Conservation (phyloP, 1,139 yeast species). For the Taphrina populina region DNA sequence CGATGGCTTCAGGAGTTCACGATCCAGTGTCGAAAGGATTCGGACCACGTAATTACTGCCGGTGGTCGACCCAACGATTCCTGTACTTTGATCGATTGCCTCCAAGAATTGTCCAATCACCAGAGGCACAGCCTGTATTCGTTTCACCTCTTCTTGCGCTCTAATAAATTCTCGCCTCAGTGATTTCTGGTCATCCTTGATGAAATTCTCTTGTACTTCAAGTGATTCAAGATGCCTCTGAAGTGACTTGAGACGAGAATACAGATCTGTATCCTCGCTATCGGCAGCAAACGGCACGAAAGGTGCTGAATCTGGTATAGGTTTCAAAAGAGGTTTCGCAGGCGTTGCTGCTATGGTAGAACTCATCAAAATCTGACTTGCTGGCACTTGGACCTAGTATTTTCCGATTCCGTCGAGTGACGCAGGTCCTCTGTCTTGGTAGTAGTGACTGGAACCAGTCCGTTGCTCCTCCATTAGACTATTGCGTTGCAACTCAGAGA, state of each 20-base stretch:
- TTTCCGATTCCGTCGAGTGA: no score
- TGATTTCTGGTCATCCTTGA: conserved; percentile 96
- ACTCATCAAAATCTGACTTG: no score
- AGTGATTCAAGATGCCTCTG: conserved; percentile 86
- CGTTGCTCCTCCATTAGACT: no score
- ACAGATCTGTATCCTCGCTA: conserved; percentile 55
- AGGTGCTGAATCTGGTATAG: conserved; percentile 3
- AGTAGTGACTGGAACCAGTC: no score
- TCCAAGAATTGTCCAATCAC: conserved; percentile 98
- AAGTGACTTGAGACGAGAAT: conserved; percentile 76
- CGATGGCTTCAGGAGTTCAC: conserved; percentile 90
- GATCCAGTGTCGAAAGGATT: conserved; percentile 87
- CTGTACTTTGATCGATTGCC: conserved; percentile 94
- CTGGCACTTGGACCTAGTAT: no score
- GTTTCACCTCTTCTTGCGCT: conserved; percentile 97
- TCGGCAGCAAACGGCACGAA: conserved; percentile 6
- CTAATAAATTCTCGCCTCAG: conserved; percentile 88
- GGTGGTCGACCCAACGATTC: conserved; percentile 94
- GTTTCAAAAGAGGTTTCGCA: conserved; percentile 7
- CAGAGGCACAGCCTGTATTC: conserved; percentile 94
- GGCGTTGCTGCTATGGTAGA: conserved; percentile 4
- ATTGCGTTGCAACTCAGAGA: no score
- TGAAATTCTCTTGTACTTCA: conserved; percentile 74
- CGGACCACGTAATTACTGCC: conserved; percentile 97
- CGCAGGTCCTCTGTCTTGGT: no score